Evolutionary conservation across 441 rosid species (phyloP).

Genomic region (Erodium texanum): DNA sequence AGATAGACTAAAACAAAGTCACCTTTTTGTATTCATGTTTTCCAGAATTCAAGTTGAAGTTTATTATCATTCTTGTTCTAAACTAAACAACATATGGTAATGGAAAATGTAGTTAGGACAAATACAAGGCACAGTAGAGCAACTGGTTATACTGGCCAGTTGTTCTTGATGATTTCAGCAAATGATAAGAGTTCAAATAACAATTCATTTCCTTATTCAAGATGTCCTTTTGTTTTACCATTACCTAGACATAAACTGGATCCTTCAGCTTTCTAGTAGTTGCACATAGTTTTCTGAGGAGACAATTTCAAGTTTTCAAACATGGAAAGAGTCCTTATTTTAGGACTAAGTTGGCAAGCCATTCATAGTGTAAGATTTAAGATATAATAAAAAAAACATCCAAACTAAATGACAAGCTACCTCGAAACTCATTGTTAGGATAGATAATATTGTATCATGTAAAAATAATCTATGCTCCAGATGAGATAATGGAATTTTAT

Average conservation of each 20-base stretch:
- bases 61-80: background rate
- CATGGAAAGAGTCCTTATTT: no score
- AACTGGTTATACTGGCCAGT: background rate
- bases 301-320: no score
- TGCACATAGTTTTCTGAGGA: no score
- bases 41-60: background rate
- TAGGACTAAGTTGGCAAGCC: no score
- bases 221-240: background rate
- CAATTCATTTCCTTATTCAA: background rate
- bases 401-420: background rate
- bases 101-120: background rate
- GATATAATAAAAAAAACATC: no score
- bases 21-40: background rate
- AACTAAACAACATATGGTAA: background rate
- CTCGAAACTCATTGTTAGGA: background rate
- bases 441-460: background rate
- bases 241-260: no score
- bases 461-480: background rate
- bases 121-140: background rate
- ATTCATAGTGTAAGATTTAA: no score
- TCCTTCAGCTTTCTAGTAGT: no score
- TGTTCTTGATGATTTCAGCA: background rate
- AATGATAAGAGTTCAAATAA: background rate
- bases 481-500: background rate
- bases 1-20: no score